Evolutionary conservation across 208 protist genomes (phyloP), one percentile per base, ranked within the genome.

Genomic region (Jaenimonas drosophilae): DNA sequence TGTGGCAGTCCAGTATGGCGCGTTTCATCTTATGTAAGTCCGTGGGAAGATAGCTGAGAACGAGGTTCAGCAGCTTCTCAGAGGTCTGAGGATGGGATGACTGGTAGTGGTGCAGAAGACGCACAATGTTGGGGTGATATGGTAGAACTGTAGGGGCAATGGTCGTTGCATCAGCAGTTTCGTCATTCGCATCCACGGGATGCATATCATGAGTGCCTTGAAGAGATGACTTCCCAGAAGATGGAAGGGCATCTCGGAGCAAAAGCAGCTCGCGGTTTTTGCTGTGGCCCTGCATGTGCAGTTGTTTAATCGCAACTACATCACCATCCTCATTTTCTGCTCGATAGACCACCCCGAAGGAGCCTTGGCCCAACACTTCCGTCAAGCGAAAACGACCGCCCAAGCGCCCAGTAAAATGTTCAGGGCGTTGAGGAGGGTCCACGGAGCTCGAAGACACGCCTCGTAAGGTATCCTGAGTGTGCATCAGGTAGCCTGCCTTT

Each of bases 221-320:
- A 31, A 19, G 24, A 19, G 11, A 9, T 11, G 29, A 19, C 2
- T 23, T 37, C 14, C 60, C 54, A 1, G 57, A 52, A 32, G 20
- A 30, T 26, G 16, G 27, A 9, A 81, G 61, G 25, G 76, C 46
- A 31, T 91, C 64, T n/a, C 88, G 74, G 80, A 99, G 95, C 14
- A 99, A 97, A 38, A 89, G 55, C 11, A 99, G 73, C 62, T 99
- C 98, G 38, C 98, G 80, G 60, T 98, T 99, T 65, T 97, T 97
- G 47, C 96, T 95, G n/a, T 96, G 67, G 23, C 85, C 72, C 62
- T 99, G 97, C 59, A 97, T 89, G 30, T 97, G 71, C 23, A 99
- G 96, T 49, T 96, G 97, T 58, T 99, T 99, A 45, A 99, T 95
- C 32, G 97, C 97, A 12, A 98, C 94, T 17, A 94, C 85, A n/a